phyloP scores from a whole-genome alignment of 257 asterid species.

The Solanum infundibuliforme region DNA sequence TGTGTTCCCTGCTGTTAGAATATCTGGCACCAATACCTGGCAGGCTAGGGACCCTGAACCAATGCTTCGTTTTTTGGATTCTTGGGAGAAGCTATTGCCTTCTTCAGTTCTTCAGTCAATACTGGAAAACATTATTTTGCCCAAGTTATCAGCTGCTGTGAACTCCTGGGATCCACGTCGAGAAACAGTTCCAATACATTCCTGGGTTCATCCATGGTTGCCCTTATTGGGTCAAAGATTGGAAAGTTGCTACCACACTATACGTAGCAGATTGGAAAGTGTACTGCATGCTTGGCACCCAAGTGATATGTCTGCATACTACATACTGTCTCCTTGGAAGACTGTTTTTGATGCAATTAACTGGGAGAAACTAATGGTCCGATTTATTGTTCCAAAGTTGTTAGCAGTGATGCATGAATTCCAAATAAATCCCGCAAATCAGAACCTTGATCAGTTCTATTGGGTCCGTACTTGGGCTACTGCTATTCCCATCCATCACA shows the following conservation, averaged over 20 bases:
- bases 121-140: slow-evolving; percentile 53
- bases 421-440: slow-evolving; percentile 61
- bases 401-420: slow-evolving; percentile 55
- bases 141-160: slow-evolving; percentile 66
- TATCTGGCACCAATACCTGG: slow-evolving; percentile 88
- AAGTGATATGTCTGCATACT: slow-evolving; percentile 66
- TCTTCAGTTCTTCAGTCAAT: slow-evolving; percentile 49
- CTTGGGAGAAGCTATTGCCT: slow-evolving; percentile 78
- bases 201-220: slow-evolving; percentile 96
- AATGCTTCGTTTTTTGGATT: slow-evolving; percentile 73
- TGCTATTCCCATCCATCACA: slow-evolving; percentile 64
- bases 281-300: slow-evolving; percentile 97
- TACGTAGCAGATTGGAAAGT: slow-evolving; percentile 57
- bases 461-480: slow-evolving; percentile 68
- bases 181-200: slow-evolving; percentile 79
- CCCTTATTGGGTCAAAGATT: slow-evolving; percentile 62
- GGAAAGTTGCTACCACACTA: slow-evolving; percentile 70
- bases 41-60: slow-evolving; percentile 87
- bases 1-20: slow-evolving; percentile 87
- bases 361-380: slow-evolving; percentile 84
- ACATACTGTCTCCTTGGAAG: slow-evolving; percentile 80
- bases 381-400: slow-evolving; percentile 55
- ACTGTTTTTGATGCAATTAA: slow-evolving; percentile 70
- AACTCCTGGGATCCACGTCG: slow-evolving; percentile 88
- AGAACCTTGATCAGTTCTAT: slow-evolving; percentile 53